Percentiles rank a stretch among this genome's conserved stretches.
Evolutionary conservation across 2,329 filamentous ascomycete genomes (phyloP).

Genomic region (Sclerotinia spermophila): DNA sequence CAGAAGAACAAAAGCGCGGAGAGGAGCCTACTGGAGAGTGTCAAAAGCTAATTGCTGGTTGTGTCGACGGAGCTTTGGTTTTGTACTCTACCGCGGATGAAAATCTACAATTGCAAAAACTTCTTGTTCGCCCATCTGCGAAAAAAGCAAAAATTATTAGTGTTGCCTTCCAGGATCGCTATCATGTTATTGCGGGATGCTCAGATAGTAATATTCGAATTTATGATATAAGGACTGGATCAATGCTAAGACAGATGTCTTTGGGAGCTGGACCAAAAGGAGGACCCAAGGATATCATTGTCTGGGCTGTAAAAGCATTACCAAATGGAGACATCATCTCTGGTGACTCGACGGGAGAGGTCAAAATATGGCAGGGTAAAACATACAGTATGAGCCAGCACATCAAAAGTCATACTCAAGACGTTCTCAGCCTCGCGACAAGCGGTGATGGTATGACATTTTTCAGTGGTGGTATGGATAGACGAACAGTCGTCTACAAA

Average conservation of each 20-base stretch:
- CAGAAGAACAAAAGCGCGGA: constrained; percentile 24
- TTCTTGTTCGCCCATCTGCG: constrained; percentile 70
- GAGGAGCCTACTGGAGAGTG: constrained; percentile 37
- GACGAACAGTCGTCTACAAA: constrained; percentile 79
- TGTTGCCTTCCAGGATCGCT: constrained; percentile 81
- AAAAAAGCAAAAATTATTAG: constrained; percentile 89
- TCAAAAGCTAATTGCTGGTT: constrained; percentile 78
- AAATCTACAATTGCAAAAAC: constrained; percentile 74
- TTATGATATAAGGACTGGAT: constrained; percentile 78
- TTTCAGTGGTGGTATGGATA: constrained; percentile 88
- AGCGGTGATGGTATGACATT: constrained; percentile 78
- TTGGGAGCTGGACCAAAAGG: constrained; percentile 74
- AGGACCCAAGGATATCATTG: constrained; percentile 78
- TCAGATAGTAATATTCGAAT: constrained; percentile 94
- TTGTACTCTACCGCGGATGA: constrained; percentile 82
- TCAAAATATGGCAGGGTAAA: constrained; percentile 90
- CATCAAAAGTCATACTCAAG: constrained; percentile 81
- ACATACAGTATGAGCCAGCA: constrained; percentile 86
- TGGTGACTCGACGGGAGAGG: constrained; percentile 89
- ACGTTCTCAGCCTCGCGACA: constrained; percentile 82
- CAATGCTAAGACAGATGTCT: constrained; percentile 76
- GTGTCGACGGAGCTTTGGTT: constrained; percentile 84
- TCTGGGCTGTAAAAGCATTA: constrained; percentile 90
- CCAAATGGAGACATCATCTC: constrained; percentile 87
- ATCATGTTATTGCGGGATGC: constrained; percentile 83